Percentiles rank a stretch among this genome's conserved stretches.
Conservation (phyloP, 2,329 filamentous ascomycete genomes). For the Akanthomyces dipterigenus region DNA sequence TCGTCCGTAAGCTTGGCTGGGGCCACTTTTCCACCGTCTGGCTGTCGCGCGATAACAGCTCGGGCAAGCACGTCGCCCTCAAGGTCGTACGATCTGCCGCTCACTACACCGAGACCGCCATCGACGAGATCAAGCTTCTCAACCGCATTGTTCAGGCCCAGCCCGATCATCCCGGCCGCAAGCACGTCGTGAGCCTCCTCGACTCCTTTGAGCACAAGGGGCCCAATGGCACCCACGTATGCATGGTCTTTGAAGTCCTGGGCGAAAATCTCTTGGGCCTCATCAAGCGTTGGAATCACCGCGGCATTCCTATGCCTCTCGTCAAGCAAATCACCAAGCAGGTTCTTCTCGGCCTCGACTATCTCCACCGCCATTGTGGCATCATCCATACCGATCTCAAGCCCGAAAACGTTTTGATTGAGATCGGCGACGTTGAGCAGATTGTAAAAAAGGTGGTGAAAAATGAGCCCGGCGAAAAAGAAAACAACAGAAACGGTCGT, state of each 20-base stretch:
- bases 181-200: slow-evolving; percentile 90
- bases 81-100: slow-evolving; percentile 97
- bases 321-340: slow-evolving; percentile 99
- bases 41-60: slow-evolving; percentile 74
- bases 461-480: slow-evolving; percentile 66
- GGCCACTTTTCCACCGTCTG: slow-evolving; percentile 98
- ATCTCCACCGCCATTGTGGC: slow-evolving; percentile 93
- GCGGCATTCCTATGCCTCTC: slow-evolving; percentile 90
- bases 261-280: slow-evolving; percentile 91
- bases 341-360: slow-evolving; percentile 89
- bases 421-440: slow-evolving; percentile 97
- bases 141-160: slow-evolving; percentile 96
- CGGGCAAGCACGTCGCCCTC: slow-evolving; percentile 88
- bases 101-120: slow-evolving; percentile 97
- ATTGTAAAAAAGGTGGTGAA: slow-evolving; percentile 96
- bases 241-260: slow-evolving; percentile 98
- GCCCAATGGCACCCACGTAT: slow-evolving; percentile 91
- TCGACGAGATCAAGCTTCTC: slow-evolving; percentile 97
- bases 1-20: slow-evolving; percentile 95
- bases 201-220: slow-evolving; percentile 98
- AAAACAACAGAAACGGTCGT: slow-evolving; percentile 86
- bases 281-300: slow-evolving; percentile 98
- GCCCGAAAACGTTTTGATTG: slow-evolving; percentile 96
- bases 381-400: slow-evolving; percentile 98
- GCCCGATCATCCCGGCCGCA: slow-evolving; percentile 85